Conservation (phyloP, 495 filamentous ascomycete species). For the Podospora tetraspora region DNA sequence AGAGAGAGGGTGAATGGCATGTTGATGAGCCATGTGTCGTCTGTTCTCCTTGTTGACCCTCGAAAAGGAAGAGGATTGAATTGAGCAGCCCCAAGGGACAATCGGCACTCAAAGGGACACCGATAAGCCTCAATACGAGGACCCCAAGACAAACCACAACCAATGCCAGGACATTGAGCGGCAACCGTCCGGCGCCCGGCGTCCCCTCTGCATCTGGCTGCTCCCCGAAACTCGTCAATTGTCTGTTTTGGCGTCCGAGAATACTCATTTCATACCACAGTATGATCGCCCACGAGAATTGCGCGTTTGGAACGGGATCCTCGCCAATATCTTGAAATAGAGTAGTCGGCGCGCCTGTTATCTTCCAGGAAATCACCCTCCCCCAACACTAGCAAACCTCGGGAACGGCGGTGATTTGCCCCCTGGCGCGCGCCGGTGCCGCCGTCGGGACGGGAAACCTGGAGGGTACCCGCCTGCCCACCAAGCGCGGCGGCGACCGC, state of each 20-base stretch:
- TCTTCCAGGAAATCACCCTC: constrained; percentile 13
- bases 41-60: not conserved
- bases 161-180: not conserved
- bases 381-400: not conserved
- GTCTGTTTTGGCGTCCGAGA: not conserved
- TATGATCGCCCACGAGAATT: constrained; percentile 1
- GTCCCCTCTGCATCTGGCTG: not conserved
- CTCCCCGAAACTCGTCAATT: not conserved
- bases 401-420: constrained; percentile 17
- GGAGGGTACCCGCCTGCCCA: constrained; percentile 3
- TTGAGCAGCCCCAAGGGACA: not conserved
- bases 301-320: not conserved
- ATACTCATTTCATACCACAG: constrained; percentile 2
- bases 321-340: constrained; percentile 11
- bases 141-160: not conserved
- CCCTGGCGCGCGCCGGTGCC: not conserved
- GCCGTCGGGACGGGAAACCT: not conserved
- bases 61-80: too few species aligned
- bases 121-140: not conserved
- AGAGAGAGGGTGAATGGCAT: not conserved
- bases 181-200: not conserved
- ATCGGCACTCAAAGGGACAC: not conserved
- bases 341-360: constrained; percentile 7
- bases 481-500: not conserved
- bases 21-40: not conserved